phyloP scores from a whole-genome alignment of 805 yeast genomes.

The Hanseniaspora occidentalis region DNA sequence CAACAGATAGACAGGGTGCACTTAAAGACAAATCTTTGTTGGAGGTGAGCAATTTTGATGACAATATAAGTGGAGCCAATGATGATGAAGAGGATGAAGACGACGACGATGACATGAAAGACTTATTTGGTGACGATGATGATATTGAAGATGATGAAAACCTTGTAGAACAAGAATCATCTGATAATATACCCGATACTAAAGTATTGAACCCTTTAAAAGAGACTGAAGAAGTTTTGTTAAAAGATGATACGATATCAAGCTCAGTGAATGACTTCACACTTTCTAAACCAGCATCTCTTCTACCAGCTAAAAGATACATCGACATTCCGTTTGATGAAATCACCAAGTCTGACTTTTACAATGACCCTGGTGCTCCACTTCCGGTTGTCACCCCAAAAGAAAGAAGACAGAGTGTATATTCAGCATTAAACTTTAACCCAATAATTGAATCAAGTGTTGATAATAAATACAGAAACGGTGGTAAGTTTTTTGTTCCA shows the following conservation, averaged over 20 bases:
- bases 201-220: too few species aligned
- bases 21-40: too few species aligned
- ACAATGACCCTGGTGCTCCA: conserved; percentile 79
- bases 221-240: too few species aligned
- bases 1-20: too few species aligned
- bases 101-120: conserved; percentile 17
- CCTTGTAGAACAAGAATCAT: conserved; percentile 16
- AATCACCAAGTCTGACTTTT: conserved; percentile 40
- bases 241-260: too few species aligned
- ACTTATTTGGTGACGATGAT: conserved; percentile 24
- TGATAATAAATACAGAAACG: conserved; percentile 76
- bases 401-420: conserved; percentile 44
- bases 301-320: conserved; percentile 17
- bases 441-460: conserved; percentile 65
- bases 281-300: neutral
- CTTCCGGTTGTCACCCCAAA: conserved; percentile 44
- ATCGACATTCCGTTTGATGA: conserved; percentile 47
- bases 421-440: conserved; percentile 72
- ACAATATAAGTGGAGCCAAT: conserved; percentile 16
- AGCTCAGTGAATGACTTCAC: too few species aligned
- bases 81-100: conserved; percentile 9
- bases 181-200: conserved; percentile 9
- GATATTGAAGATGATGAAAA: conserved; percentile 23
- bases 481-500: conserved; percentile 75
- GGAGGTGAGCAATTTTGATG: conserved; percentile 12